Conservation (phyloP, 2,329 filamentous ascomycete genomes). For the Aspergillus transmontanensis region DNA sequence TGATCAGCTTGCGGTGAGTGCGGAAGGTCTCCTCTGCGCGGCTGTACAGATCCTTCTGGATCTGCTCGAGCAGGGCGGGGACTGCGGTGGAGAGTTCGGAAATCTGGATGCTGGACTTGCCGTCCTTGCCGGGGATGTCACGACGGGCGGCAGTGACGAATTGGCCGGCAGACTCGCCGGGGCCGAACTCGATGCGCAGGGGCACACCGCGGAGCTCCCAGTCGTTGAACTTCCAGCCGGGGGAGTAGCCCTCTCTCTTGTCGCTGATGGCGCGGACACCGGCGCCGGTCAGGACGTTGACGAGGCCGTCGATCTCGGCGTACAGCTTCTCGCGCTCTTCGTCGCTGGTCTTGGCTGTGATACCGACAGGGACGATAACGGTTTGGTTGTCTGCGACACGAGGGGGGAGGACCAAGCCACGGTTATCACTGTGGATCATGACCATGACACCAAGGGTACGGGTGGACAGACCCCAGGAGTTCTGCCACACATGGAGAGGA, state of each 20-base stretch:
- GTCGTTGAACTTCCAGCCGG: slow-evolving; percentile 98
- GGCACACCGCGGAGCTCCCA: slow-evolving; percentile 97
- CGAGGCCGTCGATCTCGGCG: slow-evolving; percentile 73
- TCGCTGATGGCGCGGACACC: slow-evolving; percentile 81
- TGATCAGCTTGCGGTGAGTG: slow-evolving; percentile 77
- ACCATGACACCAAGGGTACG: slow-evolving; percentile 98
- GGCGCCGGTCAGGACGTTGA: slow-evolving; percentile 67
- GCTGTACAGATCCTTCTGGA: slow-evolving; percentile 79
- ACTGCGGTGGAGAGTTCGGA: slow-evolving; percentile 72
- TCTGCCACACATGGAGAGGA: slow-evolving; percentile 92
- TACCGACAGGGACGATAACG: slow-evolving; percentile 87
- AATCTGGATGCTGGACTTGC: slow-evolving; percentile 79
- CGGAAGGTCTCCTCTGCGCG: slow-evolving; percentile 78
- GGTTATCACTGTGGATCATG: slow-evolving; percentile 96
- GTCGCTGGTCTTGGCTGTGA: slow-evolving; percentile 82
- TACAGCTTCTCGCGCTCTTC: slow-evolving; percentile 78
- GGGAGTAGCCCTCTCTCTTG: slow-evolving; percentile 84
- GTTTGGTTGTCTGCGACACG: slow-evolving; percentile 84
- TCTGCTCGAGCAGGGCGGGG: slow-evolving; percentile 80
- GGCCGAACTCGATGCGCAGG: slow-evolving; percentile 90
- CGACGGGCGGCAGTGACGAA: slow-evolving; percentile 85
- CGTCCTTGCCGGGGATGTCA: slow-evolving; percentile 66
- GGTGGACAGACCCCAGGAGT: slow-evolving; percentile 97
- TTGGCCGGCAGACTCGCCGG: slow-evolving; percentile 85
- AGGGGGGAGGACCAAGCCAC: slow-evolving; percentile 90